A percentile compares a stretch with the other conserved stretches of the same genome.
Evolutionary conservation across 495 filamentous ascomycete species (phyloP).

Genomic region (Lasiosphaeria miniovina): DNA sequence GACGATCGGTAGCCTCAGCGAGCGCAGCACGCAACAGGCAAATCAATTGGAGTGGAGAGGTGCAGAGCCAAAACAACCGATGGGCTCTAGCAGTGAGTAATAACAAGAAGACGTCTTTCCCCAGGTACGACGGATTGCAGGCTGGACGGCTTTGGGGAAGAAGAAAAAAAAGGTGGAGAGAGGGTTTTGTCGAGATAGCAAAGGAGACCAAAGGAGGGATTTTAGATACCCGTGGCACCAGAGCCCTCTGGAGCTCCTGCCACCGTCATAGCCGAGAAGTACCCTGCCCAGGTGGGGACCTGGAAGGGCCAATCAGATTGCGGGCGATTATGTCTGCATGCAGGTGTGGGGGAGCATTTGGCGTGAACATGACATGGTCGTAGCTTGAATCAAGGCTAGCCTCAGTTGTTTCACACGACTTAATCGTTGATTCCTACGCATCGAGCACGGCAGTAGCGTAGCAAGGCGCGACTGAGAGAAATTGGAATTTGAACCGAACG

Average conservation of each 20-base stretch:
- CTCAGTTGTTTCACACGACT: not conserved
- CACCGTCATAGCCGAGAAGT: constrained; percentile 38
- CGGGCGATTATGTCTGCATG: constrained; percentile 24
- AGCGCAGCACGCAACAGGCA: constrained; percentile 11
- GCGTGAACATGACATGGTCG: constrained; percentile 28
- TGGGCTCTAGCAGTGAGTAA: constrained; percentile 18
- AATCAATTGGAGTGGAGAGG: constrained; percentile 37
- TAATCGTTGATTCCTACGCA: not conserved
- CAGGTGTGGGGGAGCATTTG: constrained; percentile 21
- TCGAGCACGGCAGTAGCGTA: not conserved
- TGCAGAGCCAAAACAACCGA: constrained; percentile 23
- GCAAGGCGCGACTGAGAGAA: not conserved
- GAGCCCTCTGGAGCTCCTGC: constrained; percentile 24
- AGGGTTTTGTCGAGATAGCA: constrained; percentile 25
- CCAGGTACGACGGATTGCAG: constrained; percentile 14
- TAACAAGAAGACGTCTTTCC: constrained; percentile 15
- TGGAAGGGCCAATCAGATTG: constrained; percentile 23
- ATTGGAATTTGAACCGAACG: no score
- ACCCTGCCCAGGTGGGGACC: constrained; percentile 29
- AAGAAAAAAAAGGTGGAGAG: constrained; percentile 31
- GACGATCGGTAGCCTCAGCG: constrained; percentile 23
- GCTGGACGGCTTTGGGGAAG: constrained; percentile 17
- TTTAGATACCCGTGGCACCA: constrained; percentile 32
- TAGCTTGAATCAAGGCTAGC: not conserved
- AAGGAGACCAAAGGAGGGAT: constrained; percentile 29